Base-by-base conservation (phyloP, 768 basidiomycete genomes). In the Leccinum barrowsii region DNA sequence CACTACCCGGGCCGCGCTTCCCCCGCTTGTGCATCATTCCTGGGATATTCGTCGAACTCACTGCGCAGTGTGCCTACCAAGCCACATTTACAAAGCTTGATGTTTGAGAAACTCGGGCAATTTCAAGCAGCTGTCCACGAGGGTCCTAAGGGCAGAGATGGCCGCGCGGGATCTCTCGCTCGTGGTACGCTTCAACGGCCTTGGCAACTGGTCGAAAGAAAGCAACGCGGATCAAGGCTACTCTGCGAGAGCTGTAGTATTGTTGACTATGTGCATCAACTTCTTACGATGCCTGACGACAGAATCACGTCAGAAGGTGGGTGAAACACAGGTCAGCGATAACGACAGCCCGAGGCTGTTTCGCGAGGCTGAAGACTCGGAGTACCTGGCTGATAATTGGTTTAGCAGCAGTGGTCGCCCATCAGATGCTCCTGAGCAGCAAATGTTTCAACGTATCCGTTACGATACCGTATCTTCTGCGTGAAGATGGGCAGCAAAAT, bases 1-100 rank as follows among this genome's bases (percentile, higher is more conserved):
- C 7, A 77, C 77, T 0, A 52, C 90, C 55, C 75, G 75, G 22
- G 66, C 71, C 5, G 78, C 79, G 0, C 74, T 32, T 87, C 56
- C 66, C 77, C 3, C 88, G 89, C 0, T 53, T 89, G 1, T 91
- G 89, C 70, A 70, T 30, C 32, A 32, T 32, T 5, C 32, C 32
- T 32, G 32, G 32, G 32, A 32, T 32, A 32, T 32, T 12, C 32
- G 32, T 32, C 32, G 32, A 32, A 4, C 32, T 2, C 32, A 32
- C 32, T 32, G 32, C 11, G 32, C 28, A 28, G 28, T 12, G 32
- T 32, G 32, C 32, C 32, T 12, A 32, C 32, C 32, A 32, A 32
- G 11, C 32, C 32, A 28, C 7, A 28, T 28, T 28, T 8, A 28
- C 28, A 28, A 28, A 28, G 28, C 28, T 28, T 28, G 28, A 28